Conservation (phyloP, 2,329 filamentous ascomycete species). For the Fusarium nygamai region DNA sequence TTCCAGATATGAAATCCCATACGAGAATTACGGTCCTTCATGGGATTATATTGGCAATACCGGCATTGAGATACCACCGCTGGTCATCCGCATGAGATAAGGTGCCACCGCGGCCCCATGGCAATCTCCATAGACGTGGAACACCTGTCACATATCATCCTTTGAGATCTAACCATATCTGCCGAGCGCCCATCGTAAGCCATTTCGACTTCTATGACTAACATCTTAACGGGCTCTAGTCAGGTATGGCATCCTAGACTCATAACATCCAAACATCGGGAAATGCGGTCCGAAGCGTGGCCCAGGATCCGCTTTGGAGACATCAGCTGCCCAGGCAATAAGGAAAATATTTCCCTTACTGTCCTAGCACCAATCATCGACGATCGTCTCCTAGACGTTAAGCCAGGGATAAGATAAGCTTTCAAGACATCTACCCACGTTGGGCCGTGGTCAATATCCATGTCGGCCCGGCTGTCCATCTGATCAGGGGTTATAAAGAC, state of each 20-base stretch:
- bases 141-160: background rate
- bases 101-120: background rate
- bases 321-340: background rate
- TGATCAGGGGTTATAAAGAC: background rate
- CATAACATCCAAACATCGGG: background rate
- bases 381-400: rapidly evolving
- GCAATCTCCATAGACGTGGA: background rate
- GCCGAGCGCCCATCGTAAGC: no score
- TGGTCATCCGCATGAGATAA: background rate
- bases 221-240: no score
- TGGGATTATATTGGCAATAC: background rate
- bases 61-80: background rate
- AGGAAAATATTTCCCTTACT: background rate
- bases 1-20: background rate
- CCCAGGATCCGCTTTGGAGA: background rate
- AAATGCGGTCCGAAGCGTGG: background rate
- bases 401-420: background rate
- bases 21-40: background rate
- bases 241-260: background rate
- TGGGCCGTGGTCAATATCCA: background rate
- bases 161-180: background rate
- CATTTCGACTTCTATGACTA: background rate
- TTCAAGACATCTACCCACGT: no score
- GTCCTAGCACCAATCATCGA: background rate
- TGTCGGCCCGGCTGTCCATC: no score